Evolutionary conservation across 164 flowering plant genomes (phyloP).

Genomic region (Nelumbo lutea): DNA sequence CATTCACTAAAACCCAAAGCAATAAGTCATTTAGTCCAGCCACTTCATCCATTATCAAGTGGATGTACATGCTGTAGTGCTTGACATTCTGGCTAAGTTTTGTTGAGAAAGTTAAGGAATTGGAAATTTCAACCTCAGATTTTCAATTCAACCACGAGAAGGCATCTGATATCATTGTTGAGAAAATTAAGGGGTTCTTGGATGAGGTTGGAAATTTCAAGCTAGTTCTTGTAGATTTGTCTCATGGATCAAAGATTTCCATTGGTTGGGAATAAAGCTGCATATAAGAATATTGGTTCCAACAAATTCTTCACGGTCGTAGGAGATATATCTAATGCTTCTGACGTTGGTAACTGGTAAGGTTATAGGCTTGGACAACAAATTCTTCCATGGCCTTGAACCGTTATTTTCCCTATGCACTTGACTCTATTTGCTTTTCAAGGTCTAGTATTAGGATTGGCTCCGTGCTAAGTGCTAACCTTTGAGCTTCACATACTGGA

Average conservation of each 20-base stretch:
- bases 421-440: neutral
- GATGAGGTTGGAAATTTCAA: constrained; percentile 45
- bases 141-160: constrained; percentile 72
- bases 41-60: constrained; percentile 12
- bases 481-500: neutral
- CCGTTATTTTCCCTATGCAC: too few relatives aligned
- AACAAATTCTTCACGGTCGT: constrained; percentile 67
- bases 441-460: neutral
- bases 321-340: constrained; percentile 82
- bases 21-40: too few relatives aligned
- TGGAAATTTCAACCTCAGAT: constrained; percentile 92
- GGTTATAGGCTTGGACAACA: constrained; percentile 5
- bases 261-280: constrained; percentile 67
- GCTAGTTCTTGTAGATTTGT: constrained; percentile 81
- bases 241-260: constrained; percentile 66
- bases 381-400: neutral
- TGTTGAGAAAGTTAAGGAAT: constrained; percentile 92
- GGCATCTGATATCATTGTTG: constrained; percentile 87
- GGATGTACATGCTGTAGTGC: constrained; percentile 86
- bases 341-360: constrained; percentile 97
- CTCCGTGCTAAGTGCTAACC: neutral
- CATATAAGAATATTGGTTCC: constrained; percentile 45
- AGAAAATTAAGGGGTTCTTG: constrained; percentile 64
- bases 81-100: constrained; percentile 84
- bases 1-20: too few relatives aligned